Evolutionary conservation across 805 yeast species (phyloP), one percentile per base, ranked within the genome.

Genomic region (Wickerhamomyces ciferrii): DNA sequence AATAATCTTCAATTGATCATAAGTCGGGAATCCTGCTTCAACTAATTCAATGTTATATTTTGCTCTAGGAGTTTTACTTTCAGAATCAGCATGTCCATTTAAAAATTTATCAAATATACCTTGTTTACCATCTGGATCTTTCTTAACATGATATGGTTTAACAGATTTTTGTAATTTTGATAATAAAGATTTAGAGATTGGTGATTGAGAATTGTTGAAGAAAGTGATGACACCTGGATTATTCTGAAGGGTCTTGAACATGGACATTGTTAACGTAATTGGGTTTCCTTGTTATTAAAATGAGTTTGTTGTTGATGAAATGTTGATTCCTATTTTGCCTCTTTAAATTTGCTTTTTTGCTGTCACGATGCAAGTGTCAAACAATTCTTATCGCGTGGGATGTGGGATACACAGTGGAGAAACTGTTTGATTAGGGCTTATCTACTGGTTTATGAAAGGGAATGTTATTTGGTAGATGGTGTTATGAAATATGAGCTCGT

Each of bases 151-250:
- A 51, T 49, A 36, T 49, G 54, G 17, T 60, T 39, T 49, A 53
- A 13, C 58, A 52, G 45, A 52, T 52, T 52, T n/a, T 52, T 46
- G 29, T 48, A 59, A 38, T 29, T 42, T 45, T 20, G 51, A 47
- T 23, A 55, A 45, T 17, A 58, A 36, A 18, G 43, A 24, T 39
- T 48, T 49, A 9, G 54, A 42, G 23, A 62, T 63, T 43, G 58
- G 57, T 61, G 53, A 50, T 29, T 49, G 55, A 20, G 57, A 39
- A 31, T 57, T 57, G 44, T 63, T 59, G 41, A 74, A 78, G 34
- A 78, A 47, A 4, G 81, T 69, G 43, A 77, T 68, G 2, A 69
- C 66, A 18, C 80, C 71, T 2, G 79, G 74, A 19, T 68, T 63
- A 15, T 53, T 49, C 52, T 75, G 80, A 10, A 76, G 54, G 3